These are phyloP conservation scores for Sutorius australiensis DNA, from an alignment of 768 basidiomycete species.

Conservation along the genomic window DNA sequence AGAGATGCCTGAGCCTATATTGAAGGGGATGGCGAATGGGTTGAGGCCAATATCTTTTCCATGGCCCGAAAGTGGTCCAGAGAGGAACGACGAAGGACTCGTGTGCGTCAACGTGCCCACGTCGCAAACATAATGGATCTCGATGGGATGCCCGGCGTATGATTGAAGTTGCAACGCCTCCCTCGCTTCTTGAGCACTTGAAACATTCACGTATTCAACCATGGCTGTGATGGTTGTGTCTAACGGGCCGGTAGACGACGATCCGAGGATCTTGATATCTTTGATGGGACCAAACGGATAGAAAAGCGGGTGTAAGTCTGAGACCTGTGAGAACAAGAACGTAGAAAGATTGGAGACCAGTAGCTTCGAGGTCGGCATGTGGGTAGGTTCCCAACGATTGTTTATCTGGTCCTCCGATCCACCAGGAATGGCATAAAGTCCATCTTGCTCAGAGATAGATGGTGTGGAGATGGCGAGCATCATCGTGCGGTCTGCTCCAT, in stretches of 20 bases:
- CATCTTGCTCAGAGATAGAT: constrained; percentile 27
- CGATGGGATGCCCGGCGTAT: constrained; percentile 49
- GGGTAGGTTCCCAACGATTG: constrained; percentile 33
- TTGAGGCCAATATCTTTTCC: constrained; percentile 29
- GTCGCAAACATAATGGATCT: constrained; percentile 35
- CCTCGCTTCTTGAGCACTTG: constrained; percentile 62
- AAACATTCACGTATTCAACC: constrained; percentile 57
- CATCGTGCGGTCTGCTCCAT: constrained; percentile 74
- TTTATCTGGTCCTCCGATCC: constrained; percentile 31
- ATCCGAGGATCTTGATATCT: constrained; percentile 49
- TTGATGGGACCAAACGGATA: constrained; percentile 69
- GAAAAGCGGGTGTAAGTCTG: constrained; percentile 70
- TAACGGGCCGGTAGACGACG: constrained; percentile 29
- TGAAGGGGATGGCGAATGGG: constrained; percentile 33
- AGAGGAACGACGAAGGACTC: constrained; percentile 4
- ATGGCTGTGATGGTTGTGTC: constrained; percentile 49
- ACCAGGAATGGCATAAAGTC: constrained; percentile 21
- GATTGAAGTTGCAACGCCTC: constrained; percentile 57
- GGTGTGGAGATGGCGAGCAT: constrained; percentile 49
- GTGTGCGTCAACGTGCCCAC: background rate
- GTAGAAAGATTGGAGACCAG: constrained; percentile 64
- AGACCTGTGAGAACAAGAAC: constrained; percentile 60
- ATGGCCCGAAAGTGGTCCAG: constrained; percentile 8
- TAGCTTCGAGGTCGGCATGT: constrained; percentile 46
- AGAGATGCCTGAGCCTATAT: constrained; percentile 13